Base-by-base conservation (phyloP, 805 yeast genomes). In the Wickerhamiella shivajii region DNA sequence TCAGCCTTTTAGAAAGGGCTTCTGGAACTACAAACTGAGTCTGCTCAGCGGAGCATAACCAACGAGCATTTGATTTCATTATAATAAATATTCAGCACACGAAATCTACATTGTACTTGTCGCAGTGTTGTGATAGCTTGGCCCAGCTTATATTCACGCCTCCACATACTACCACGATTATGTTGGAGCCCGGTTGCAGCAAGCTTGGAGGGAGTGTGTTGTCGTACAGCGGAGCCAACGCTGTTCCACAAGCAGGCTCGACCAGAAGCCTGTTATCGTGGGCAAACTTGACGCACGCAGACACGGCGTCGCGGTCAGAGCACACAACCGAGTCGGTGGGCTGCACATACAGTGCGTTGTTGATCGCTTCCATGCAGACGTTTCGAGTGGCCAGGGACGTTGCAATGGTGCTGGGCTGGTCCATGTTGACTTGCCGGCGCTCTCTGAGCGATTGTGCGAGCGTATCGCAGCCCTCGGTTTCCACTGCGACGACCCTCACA, bases 201-300 rank as follows among this genome's bases (percentile, higher is more conserved):
- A 34, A 17, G 18, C 18, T 18, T 7, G 24, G 13, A 2, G 25
- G 27, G 16, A 34, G 16, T 5, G 11, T 13, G 10, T 34, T 38
- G 14, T 25, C 15, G 40, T 54, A 52, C 21, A 58, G 35, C 6
- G 71, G 60, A 15, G 74, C 64, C 18, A 76, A 49, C 0, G 80
- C 69, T 2, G 78, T 78, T 3, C 81, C 81, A 51, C 83, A 76
- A 1, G 83, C 83, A 0, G 81, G 81, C 49, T 76, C 83, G 0
- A 73, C 67, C 16, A 70, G 53, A 29, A 59, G 55, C 36, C 67
- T 66, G 40, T 60, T 69, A 37, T 69, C 71, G 3, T 59, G 47
- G 5, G 71, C 67, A 44, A 64, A 71, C 27, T 52, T 56, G 17
- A 70, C 45, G 31, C 74, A 63, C 1, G 76, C 69, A 11, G 51